Percentiles rank a stretch among this genome's conserved stretches.
Conservation (phyloP, 2,329 filamentous ascomycete species). For the Acarospora socialis region DNA sequence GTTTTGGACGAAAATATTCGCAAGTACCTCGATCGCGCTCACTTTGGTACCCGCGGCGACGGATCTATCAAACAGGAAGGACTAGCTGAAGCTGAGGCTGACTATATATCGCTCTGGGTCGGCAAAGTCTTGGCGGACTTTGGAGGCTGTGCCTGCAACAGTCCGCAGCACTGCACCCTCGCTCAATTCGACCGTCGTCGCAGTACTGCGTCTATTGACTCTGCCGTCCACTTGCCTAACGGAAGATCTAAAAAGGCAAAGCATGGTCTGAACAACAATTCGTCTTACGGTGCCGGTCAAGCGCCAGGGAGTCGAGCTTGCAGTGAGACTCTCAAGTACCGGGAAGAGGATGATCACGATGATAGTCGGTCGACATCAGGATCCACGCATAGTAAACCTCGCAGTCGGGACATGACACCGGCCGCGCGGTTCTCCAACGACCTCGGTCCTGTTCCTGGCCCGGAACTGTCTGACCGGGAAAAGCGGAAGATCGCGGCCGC, state of each 20-base stretch:
- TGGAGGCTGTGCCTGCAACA: constrained; percentile 34
- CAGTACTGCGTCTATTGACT: constrained; percentile 21
- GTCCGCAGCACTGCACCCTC: constrained; percentile 16
- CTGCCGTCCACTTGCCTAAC: constrained; percentile 27
- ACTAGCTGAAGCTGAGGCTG: constrained; percentile 24
- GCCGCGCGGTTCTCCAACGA: constrained; percentile 37
- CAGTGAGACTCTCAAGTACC: constrained; percentile 39
- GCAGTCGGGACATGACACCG: constrained; percentile 48
- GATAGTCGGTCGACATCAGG: constrained; percentile 44
- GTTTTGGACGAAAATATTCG: constrained; percentile 13
- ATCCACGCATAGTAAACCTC: constrained; percentile 40
- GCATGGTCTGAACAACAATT: constrained; percentile 33
- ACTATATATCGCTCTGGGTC: constrained; percentile 29
- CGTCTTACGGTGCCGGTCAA: constrained; percentile 38
- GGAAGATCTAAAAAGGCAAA: constrained; percentile 27
- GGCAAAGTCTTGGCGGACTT: constrained; percentile 35
- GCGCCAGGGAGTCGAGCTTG: constrained; percentile 44
- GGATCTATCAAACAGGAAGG: constrained; percentile 28
- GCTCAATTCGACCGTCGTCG: constrained; percentile 30
- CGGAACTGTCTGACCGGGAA: constrained; percentile 47
- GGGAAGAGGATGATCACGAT: constrained; percentile 40
- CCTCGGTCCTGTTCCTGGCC: constrained; percentile 25
- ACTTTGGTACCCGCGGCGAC: constrained; percentile 24
- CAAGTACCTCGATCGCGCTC: constrained; percentile 26
- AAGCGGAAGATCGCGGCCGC: constrained; percentile 48